Evolutionary conservation across 257 asterid species (phyloP), one percentile per base, ranked within the genome.

Genomic region (Plantago ovata): DNA sequence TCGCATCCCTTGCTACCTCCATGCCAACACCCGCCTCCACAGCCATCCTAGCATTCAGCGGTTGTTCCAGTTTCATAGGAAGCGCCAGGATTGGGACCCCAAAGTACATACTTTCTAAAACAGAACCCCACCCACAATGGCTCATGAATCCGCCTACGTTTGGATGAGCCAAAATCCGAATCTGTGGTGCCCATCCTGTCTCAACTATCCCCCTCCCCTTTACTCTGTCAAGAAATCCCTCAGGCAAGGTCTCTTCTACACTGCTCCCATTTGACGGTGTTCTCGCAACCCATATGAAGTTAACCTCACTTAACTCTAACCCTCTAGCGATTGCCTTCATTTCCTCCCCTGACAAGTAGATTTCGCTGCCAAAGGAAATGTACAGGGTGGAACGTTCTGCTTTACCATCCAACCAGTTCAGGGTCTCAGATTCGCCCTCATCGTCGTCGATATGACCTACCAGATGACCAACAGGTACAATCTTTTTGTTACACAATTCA

Each of bases 291-390:
- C 69, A 71, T 1, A 71, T 54, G 58, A 71, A 71, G 18, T 41
- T 61, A 6, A 54, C 45, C 13, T 13, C 53, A 44, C 65, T 24
- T 46, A 71, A 48, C 46, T 71, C 76, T 36, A 71, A 47, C 15
- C 69, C 59, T 0, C 54, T 52, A 6, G 62, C 62, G 16, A 65
- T 39, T 23, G 60, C 76, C 22, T 60, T 55, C 5, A 61, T 54
- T 21, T 71, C 68, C 39, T 71, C 65, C 14, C 46, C 46, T 38
- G 61, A 47, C 43, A 60, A 50, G 58, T 53, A 71, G 42, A 56
- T 60, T 33, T 71, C 76, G 41, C 76, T 65, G 9, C 72, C 76
- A 39, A 71, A 60, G 8, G 69, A 47, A 21, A 61, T 44, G 53
- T 54, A 71, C 49, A 71, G 32, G 47, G 42, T 36, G 15, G 72